Percentiles rank a stretch among this genome's conserved stretches.
Conservation (phyloP, 2,329 filamentous ascomycete genomes). For the Talaromyces sp. region DNA sequence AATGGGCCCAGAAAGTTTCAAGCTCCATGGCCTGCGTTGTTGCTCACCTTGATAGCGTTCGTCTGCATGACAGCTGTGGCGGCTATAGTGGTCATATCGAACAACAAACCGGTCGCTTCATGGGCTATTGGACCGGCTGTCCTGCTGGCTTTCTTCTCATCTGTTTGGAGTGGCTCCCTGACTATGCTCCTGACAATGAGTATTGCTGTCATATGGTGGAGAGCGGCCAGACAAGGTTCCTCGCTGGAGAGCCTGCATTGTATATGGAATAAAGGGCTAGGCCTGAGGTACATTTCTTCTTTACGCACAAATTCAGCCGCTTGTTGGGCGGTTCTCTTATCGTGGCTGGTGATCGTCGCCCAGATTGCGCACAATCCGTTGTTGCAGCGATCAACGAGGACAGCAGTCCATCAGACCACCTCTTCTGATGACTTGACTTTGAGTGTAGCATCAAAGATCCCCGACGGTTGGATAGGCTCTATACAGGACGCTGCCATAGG, state of each 20-base stretch:
- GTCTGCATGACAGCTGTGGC: background rate
- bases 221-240: background rate
- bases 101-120: background rate
- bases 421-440: background rate
- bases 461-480: constrained; percentile 1
- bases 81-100: background rate
- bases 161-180: background rate
- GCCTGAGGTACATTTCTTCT: background rate
- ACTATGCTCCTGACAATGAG: background rate
- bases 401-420: background rate
- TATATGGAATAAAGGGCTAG: background rate
- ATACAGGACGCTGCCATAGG: background rate
- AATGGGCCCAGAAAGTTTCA: background rate
- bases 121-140: constrained; percentile 1
- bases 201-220: constrained; percentile 1
- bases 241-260: background rate
- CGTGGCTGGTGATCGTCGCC: background rate
- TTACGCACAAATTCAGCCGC: background rate
- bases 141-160: background rate
- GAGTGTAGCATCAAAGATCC: background rate
- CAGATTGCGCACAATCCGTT: background rate
- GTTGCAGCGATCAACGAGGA: background rate
- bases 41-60: background rate
- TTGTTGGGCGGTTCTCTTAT: background rate
- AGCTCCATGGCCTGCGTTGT: constrained; percentile 1